These are phyloP conservation scores for Lactarius sanguifluus DNA, from an alignment of 768 basidiomycete species.

Conservation along the genomic window DNA sequence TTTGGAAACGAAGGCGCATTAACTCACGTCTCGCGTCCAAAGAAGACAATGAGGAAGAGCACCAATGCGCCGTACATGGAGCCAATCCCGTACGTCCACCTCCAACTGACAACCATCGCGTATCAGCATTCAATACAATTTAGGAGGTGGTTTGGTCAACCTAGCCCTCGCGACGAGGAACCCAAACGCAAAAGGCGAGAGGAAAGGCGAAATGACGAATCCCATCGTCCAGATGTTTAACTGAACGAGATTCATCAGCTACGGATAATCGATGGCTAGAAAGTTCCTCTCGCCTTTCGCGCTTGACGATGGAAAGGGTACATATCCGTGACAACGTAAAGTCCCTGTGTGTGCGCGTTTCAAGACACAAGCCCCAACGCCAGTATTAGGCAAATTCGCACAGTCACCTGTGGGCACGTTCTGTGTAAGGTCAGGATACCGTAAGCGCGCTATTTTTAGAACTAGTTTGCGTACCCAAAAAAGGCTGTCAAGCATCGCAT, in stretches of 20 bases:
- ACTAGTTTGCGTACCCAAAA: slow-evolving; percentile 45
- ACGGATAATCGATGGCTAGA: neutral
- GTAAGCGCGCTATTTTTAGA: neutral
- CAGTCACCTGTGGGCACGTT: slow-evolving; percentile 62
- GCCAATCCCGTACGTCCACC: slow-evolving; percentile 69
- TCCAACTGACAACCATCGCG: slow-evolving; percentile 42
- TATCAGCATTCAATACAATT: neutral
- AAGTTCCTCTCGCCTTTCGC: slow-evolving; percentile 46
- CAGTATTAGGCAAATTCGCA: slow-evolving; percentile 21
- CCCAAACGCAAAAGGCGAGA: slow-evolving; percentile 66
- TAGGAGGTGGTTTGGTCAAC: slow-evolving; percentile 28
- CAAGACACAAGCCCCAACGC: neutral
- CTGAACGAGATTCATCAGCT: slow-evolving; percentile 35
- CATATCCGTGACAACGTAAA: slow-evolving; percentile 61
- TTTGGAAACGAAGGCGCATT: neutral
- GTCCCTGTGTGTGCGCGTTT: slow-evolving; percentile 40
- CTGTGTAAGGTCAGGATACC: slow-evolving; percentile 28
- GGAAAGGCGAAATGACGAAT: slow-evolving; percentile 63
- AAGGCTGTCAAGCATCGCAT: slow-evolving; percentile 61
- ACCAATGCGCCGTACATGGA: slow-evolving; percentile 58
- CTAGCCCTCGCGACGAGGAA: slow-evolving; percentile 60
- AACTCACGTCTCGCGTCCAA: slow-evolving; percentile 65
- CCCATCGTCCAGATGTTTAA: slow-evolving; percentile 74
- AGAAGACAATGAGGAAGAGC: slow-evolving; percentile 54
- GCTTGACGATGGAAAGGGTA: slow-evolving; percentile 72